Evolutionary conservation across 177 flowering plant species (phyloP), one percentile per base, ranked within the genome.

Genomic region (Vitis hybrid): DNA sequence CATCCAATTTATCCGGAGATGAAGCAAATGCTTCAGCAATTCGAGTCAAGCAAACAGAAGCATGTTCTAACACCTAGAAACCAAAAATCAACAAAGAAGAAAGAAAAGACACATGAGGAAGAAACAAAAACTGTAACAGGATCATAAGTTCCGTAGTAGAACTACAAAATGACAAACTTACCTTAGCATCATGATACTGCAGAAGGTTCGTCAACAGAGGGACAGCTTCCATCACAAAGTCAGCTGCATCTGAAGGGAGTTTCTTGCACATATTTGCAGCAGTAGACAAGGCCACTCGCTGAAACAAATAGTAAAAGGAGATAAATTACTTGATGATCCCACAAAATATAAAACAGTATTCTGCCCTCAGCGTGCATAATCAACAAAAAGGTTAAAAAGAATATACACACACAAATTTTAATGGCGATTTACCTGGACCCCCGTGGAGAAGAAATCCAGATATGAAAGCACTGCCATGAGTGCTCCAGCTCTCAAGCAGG

Each of bases 191-290:
- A 69, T 90, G 99, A 80, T 96, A 90, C 77, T 94, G 99, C 55
- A 96, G 97, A 65, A 92, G 94, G 77, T 94, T 92, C 15, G 97
- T 94, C 77, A 96, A 83, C 54, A 92, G 79, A 49, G 99, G 99
- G 56, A 96, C 97, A 73, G 98, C 97, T 77, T 94, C 98, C 97
- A 94, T 94, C 72, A 94, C 99, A 88, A 90, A 94, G 80, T 96
- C 99, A 67, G 99, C 85, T 13, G 99, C 98, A 90, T 96, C 99
- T 7, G 99, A 89, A 67, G 99, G 98, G 56, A 96, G 97, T 70
- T 96, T 96, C 88, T 91, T 96, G 84, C 99, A 96, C 92, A 96
- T 96, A 82, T 96, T 96, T 78, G 98, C 99, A 77, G 99, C 99
- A 77, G 99, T 96, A 57, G 98, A 86, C 53, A 96, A 73, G 70